These are phyloP conservation scores for Linnemannia schmuckeri DNA, from an alignment of 192 early-diverging fungal species.

Conservation along the genomic window DNA sequence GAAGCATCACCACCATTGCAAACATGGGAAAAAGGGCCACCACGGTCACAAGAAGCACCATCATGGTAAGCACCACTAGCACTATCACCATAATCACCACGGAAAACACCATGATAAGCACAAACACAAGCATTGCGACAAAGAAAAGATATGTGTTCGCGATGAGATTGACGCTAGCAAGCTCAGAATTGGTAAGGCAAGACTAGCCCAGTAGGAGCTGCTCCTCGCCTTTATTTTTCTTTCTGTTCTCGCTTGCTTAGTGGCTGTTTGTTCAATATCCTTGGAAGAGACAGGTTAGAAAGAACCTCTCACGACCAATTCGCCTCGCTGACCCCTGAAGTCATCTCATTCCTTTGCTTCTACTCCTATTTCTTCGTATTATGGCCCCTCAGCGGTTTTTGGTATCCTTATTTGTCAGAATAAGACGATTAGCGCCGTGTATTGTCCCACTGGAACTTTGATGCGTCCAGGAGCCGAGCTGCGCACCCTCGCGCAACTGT, in stretches of 20 bases:
- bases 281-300: background rate
- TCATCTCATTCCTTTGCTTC: background rate
- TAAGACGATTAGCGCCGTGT: conserved; percentile 27
- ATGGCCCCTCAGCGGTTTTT: conserved; percentile 4
- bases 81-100: no score
- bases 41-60: background rate
- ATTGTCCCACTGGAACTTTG: conserved; percentile 22
- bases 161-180: background rate
- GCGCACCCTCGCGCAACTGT: background rate
- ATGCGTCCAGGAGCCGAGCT: conserved; percentile 4
- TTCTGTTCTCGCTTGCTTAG: background rate
- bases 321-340: background rate
- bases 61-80: background rate
- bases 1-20: background rate
- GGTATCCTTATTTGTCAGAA: conserved; percentile 24
- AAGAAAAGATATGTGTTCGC: background rate
- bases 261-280: background rate
- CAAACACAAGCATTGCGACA: background rate
- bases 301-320: background rate
- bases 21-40: conserved; percentile 2
- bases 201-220: background rate
- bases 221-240: background rate
- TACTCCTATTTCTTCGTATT: background rate
- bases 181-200: conserved; percentile 11
- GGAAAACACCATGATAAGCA: background rate